Base-by-base conservation (phyloP, 2,329 filamentous ascomycete genomes). In the Colletotrichum tropicicola region DNA sequence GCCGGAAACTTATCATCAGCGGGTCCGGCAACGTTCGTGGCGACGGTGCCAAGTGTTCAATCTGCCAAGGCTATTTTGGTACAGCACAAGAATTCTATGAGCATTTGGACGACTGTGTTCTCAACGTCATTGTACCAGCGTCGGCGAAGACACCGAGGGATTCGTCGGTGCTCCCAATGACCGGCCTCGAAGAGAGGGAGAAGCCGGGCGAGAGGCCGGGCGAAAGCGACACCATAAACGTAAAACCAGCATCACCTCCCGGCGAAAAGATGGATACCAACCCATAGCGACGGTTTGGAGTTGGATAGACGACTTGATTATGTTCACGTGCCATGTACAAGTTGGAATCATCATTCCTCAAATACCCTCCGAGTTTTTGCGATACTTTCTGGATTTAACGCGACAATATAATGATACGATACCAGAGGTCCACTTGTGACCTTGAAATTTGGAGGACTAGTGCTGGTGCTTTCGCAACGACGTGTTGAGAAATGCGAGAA, bases 1-100 rank as follows among this genome's bases (percentile, higher is more conserved):
- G 92, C 76, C 89, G 93, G 67, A 94, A 93, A 83, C 89, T 89
- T 81, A 84, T 84, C 41, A 68, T 74, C n/a, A 69, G 72, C n/a
- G 65, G 71, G 0, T 69, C 69, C 30, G 63, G 70, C 19, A 41
- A 58, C 62, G 13, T 66, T 59, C 27, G 66, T 47, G 70, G 73
- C 27, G 85, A 88, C 8, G 92, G 92, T 53, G 94, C 94, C 68
- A 93, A 91, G 76, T 98, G 95, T 78, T 97, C 93, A 4, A 98
- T 96, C 68, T 98, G 95, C 78, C 87, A 89, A 43, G 92, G 88
- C 7, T 80, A 82, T 13, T 98, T 97, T 76, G 85, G 86, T 70
- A 95, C 91, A 66, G 93, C 95, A 3, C 95, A 98, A 78, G 95
- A 98, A 74, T 98, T 98, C 80, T 98, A 98, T 77, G 95, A 98